phyloP scores from a whole-genome alignment of 441 rosid species.

The Metrosideros polymorpha region DNA sequence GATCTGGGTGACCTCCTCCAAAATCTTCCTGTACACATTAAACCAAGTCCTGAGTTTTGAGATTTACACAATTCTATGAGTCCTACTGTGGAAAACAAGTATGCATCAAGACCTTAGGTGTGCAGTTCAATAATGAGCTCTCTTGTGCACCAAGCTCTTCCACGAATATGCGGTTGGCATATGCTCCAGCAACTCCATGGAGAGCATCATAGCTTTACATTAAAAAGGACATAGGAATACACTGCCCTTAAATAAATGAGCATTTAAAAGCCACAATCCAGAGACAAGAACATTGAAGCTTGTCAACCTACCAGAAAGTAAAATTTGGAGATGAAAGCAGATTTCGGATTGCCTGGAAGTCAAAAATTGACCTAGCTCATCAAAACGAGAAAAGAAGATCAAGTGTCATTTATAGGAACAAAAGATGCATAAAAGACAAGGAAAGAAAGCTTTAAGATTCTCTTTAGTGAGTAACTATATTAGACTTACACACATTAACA shows the following conservation, averaged over 20 bases:
- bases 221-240: background rate
- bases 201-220: conserved; percentile 75
- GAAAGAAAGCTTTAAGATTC: background rate
- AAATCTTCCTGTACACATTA: conserved; percentile 69
- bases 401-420: background rate
- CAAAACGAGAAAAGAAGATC: background rate
- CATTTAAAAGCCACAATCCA: background rate
- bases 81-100: background rate
- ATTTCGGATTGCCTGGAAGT: conserved; percentile 66
- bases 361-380: conserved; percentile 75
- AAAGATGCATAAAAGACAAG: background rate
- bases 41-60: background rate
- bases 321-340: conserved; percentile 82
- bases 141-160: conserved; percentile 93
- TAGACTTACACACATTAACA: background rate
- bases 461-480: background rate
- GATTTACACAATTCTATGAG: background rate
- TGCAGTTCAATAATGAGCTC: conserved; percentile 77
- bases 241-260: background rate
- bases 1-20: conserved; percentile 99
- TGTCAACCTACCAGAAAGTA: conserved; percentile 66
- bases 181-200: conserved; percentile 98
- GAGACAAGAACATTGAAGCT: background rate
- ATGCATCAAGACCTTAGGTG: conserved; percentile 58
- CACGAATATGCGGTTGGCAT: conserved; percentile 82